Evolutionary conservation across 1,284 basidiomycete species (phyloP).

Genomic region (Rugosomyces carneus): DNA sequence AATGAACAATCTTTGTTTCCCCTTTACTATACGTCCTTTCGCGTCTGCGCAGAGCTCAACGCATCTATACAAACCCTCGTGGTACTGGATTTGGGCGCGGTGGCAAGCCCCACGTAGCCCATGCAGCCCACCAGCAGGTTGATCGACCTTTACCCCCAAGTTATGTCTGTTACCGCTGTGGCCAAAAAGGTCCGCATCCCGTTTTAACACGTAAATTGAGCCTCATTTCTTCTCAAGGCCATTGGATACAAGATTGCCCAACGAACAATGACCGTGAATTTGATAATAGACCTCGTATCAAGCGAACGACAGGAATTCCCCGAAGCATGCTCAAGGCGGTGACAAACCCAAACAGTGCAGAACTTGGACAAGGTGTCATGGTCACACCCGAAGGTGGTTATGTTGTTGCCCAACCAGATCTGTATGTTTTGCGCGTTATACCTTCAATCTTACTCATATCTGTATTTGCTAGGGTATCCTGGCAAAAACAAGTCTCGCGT

Average conservation of each 20-base stretch:
- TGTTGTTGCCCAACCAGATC: slow-evolving; percentile 90
- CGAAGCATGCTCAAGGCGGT: slow-evolving; percentile 96
- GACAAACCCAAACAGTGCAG: slow-evolving; percentile 75
- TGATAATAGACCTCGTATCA: slow-evolving; percentile 92
- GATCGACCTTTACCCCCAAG: slow-evolving; percentile 81
- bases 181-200: slow-evolving; percentile 78
- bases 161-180: slow-evolving; percentile 99
- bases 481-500: slow-evolving; percentile 86
- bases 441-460: slow-evolving; percentile 7
- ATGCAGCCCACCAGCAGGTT: slow-evolving; percentile 36
- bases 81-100: slow-evolving; percentile 55
- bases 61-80: slow-evolving; percentile 61
- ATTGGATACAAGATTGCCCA: slow-evolving; percentile 99
- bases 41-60: slow-evolving; percentile 54
- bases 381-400: slow-evolving; percentile 95
- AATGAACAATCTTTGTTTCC: slow-evolving; percentile 51
- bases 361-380: slow-evolving; percentile 84
- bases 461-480: slow-evolving; percentile 58
- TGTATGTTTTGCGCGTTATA: slow-evolving; percentile 45
- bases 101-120: slow-evolving; percentile 48
- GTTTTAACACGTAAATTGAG: background rate
- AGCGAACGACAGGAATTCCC: slow-evolving; percentile 96
- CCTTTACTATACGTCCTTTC: slow-evolving; percentile 17
- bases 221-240: slow-evolving; percentile 49
- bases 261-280: slow-evolving; percentile 95